Conservation (phyloP, 2,329 filamentous ascomycete species). For the Didymella arachidicola region DNA sequence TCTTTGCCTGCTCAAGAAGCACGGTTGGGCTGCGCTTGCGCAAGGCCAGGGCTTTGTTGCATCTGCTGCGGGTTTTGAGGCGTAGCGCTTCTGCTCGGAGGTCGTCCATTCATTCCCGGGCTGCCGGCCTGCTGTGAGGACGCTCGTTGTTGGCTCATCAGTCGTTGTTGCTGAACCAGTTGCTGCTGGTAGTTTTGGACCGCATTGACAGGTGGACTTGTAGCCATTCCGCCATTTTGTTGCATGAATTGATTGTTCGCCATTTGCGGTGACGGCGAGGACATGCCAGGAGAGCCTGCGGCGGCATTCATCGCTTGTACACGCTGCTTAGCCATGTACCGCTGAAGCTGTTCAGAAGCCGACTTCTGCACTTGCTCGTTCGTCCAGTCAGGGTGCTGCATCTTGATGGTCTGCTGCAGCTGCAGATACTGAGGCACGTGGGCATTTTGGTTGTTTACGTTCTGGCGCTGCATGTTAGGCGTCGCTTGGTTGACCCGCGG, state of each 20-base stretch:
- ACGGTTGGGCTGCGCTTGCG: conserved; percentile 41
- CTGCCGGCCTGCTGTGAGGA: conserved; percentile 42
- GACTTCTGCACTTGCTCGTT: conserved; percentile 45
- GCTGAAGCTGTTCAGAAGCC: conserved; percentile 46
- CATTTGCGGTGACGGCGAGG: conserved; percentile 41
- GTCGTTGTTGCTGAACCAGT: conserved; percentile 48
- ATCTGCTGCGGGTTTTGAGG: conserved; percentile 48
- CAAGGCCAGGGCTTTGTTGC: conserved; percentile 45
- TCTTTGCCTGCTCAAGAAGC: conserved; percentile 15
- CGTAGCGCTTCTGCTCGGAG: conserved; percentile 49
- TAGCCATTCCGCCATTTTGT: conserved; percentile 40
- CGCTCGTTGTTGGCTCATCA: conserved; percentile 45
- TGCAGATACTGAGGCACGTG: conserved; percentile 47
- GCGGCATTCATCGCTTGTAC: conserved; percentile 50
- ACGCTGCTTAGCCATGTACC: conserved; percentile 44
- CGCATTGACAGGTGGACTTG: conserved; percentile 43
- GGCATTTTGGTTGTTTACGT: conserved; percentile 42
- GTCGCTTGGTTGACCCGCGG: conserved; percentile 45
- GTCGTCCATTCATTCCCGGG: conserved; percentile 43
- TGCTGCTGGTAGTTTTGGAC: conserved; percentile 50
- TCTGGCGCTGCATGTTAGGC: conserved; percentile 40
- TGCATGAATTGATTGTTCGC: conserved; percentile 47
- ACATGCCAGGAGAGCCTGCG: conserved; percentile 44
- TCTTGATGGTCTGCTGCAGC: conserved; percentile 43
- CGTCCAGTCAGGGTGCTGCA: conserved; percentile 49